Evolutionary conservation across 1,284 basidiomycete genomes (phyloP), one percentile per base, ranked within the genome.

Genomic region (Heliocybe sulcata): DNA sequence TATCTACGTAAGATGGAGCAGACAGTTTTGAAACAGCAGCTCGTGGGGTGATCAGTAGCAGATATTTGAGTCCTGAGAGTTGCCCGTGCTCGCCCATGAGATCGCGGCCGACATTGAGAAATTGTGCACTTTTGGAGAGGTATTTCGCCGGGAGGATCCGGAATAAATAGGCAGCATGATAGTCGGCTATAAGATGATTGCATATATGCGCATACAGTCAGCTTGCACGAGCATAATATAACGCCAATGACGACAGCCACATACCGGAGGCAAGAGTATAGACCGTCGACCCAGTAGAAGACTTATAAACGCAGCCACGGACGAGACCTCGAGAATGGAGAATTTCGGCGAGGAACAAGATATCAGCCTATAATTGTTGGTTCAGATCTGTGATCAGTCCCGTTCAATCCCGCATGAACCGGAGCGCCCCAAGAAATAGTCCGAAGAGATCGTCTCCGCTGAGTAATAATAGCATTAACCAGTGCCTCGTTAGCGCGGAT

Each of bases 1-100:
- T 57, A 58, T 83, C 81, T 48, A 87, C 77, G 20, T 75, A 74
- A 58, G 83, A 77, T 10, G 88, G 64, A 27, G 67, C 71, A 0
- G 73, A 77, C 42, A 88, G 68, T 11, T 66, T 73, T 3, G 88
- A 67, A 4, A 68, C 70, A 27, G 64, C 72, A 65, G 69, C 45
- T 12, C 53, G 53, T 6, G 58, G 45, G 8, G 67, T 61, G 0
- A 72, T 54, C 45, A 61, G 54, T 53, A 68, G 58, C 55, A 71
- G 54, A 22, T 65, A 54, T n/a, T 55, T 55, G 51, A 59, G 58
- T 31, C 64, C 62, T 14, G 57, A 59, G 6, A 51, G 47, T 50
- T 67, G 66, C 8, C 64, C 69, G 20, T 58, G 54, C 6, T 66
- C 58, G 8, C 64, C 63, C 45, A 68, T 64, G 1, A 57, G 52